These are phyloP conservation scores for Hypocreales sp. DNA, from an alignment of 2,329 filamentous ascomycete genomes.

Conservation along the genomic window DNA sequence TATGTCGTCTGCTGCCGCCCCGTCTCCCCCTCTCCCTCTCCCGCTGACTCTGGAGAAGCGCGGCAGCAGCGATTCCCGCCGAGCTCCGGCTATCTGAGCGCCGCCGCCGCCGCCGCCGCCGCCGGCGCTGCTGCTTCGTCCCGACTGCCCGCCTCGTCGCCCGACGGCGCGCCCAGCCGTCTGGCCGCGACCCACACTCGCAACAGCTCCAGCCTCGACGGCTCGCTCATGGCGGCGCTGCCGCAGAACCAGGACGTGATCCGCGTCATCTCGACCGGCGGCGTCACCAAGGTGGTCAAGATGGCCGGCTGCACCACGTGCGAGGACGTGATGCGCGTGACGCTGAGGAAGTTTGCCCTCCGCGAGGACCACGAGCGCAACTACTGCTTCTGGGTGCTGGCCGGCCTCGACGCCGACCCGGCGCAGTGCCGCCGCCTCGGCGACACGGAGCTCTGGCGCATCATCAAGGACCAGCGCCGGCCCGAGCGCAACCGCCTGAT, in stretches of 20 bases:
- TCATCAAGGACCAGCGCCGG: conserved; percentile 73
- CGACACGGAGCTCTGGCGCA: conserved; percentile 77
- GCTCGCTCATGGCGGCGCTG: conserved; percentile 70
- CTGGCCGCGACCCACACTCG: conserved; percentile 56
- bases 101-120: conserved; percentile 31
- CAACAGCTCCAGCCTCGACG: conserved; percentile 73
- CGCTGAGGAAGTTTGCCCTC: conserved; percentile 72
- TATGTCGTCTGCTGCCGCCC: conserved; percentile 24
- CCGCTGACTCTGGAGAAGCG: conserved; percentile 35
- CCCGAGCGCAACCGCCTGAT: conserved; percentile 86
- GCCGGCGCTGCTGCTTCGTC: too few species aligned
- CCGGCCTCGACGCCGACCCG: conserved; percentile 71
- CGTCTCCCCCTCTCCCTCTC: conserved; percentile 17
- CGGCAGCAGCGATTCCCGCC: conserved; percentile 42
- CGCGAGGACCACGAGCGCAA: conserved; percentile 86
- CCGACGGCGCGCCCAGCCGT: conserved; percentile 47
- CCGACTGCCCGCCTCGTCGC: conserved; percentile 43
- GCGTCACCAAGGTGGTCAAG: conserved; percentile 84
- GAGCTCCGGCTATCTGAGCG: conserved; percentile 28
- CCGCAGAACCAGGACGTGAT: conserved; percentile 81
- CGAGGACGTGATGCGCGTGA: conserved; percentile 84
- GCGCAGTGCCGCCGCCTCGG: conserved; percentile 66
- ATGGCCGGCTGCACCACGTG: conserved; percentile 82
- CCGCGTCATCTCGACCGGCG: conserved; percentile 81
- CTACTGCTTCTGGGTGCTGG: conserved; percentile 91